These are phyloP conservation scores for Mariannaea elegans DNA, from an alignment of 2,329 filamentous ascomycete species.

Conservation along the genomic window DNA sequence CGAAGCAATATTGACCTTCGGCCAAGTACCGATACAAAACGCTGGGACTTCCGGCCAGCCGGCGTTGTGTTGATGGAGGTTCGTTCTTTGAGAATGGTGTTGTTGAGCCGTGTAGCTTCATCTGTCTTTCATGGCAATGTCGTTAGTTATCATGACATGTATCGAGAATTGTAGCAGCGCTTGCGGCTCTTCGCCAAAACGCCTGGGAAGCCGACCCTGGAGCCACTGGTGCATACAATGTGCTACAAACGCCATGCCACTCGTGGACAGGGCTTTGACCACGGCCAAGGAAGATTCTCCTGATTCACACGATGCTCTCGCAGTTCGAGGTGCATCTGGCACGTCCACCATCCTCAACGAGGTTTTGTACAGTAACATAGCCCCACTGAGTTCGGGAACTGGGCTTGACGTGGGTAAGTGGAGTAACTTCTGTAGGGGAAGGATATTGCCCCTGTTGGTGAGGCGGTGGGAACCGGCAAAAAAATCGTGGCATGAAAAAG, in stretches of 20 bases:
- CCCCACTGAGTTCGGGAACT: conserved; percentile 37
- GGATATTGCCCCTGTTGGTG: conserved; percentile 22
- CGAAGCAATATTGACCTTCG: conserved; percentile 26
- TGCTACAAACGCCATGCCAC: conserved; percentile 33
- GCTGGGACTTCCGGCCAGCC: conserved; percentile 31
- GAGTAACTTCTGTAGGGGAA: conserved; percentile 35
- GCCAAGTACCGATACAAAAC: conserved; percentile 36
- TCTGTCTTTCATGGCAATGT: not conserved
- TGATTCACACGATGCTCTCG: conserved; percentile 23
- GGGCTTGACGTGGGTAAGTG: conserved; percentile 37
- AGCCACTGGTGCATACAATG: conserved; percentile 33
- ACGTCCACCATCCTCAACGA: not conserved
- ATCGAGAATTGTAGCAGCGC: not conserved
- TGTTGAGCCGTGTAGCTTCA: not conserved
- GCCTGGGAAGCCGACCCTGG: conserved; percentile 16
- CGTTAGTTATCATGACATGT: not conserved
- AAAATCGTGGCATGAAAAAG: conserved; percentile 18
- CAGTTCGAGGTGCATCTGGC: conserved; percentile 19
- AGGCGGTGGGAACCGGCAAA: conserved; percentile 39
- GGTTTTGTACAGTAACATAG: conserved; percentile 31
- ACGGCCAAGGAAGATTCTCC: conserved; percentile 15
- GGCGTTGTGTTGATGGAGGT: conserved; percentile 14
- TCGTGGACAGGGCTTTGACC: conserved; percentile 23
- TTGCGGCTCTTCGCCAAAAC: conserved; percentile 34
- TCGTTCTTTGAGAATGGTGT: not conserved